Conservation (phyloP, 1,284 basidiomycete genomes). For the Meira nashicola region DNA sequence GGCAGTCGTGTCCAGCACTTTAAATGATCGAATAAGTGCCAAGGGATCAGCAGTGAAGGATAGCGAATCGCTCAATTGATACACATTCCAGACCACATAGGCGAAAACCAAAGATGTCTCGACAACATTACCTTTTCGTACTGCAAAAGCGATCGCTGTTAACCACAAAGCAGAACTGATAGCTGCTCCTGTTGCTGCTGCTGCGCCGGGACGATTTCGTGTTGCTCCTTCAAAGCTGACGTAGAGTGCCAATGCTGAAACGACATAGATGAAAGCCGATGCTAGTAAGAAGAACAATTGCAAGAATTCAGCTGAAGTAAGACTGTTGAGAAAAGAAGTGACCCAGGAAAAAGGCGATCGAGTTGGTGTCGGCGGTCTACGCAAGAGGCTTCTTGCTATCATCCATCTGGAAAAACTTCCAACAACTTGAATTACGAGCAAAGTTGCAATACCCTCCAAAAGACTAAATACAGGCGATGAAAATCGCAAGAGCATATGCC, state of each 20-base stretch:
- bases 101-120: slow-evolving; percentile 50
- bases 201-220: slow-evolving; percentile 34
- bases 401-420: slow-evolving; percentile 34
- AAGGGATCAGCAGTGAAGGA: slow-evolving; percentile 46
- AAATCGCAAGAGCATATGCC: slow-evolving; percentile 43
- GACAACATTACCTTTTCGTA: slow-evolving; percentile 49
- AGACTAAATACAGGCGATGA: slow-evolving; percentile 47
- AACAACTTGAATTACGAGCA: slow-evolving; percentile 44
- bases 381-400: slow-evolving; percentile 21
- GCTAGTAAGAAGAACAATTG: slow-evolving; percentile 49
- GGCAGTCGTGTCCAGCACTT: slow-evolving; percentile 13
- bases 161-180: slow-evolving; percentile 46
- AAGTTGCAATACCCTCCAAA: slow-evolving; percentile 49
- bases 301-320: slow-evolving; percentile 45
- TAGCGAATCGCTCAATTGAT: slow-evolving; percentile 34
- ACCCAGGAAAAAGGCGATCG: slow-evolving; percentile 21
- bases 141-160: slow-evolving; percentile 49
- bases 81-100: slow-evolving; percentile 51
- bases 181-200: slow-evolving; percentile 44
- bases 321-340: not conserved
- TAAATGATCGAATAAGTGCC: slow-evolving; percentile 47
- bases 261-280: slow-evolving; percentile 48
- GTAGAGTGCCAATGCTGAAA: slow-evolving; percentile 40
- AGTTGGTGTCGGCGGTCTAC: slow-evolving; percentile 1
- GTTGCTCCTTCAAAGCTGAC: slow-evolving; percentile 46